Conservation (phyloP, 2,329 filamentous ascomycete genomes). For the Byssochlamys sp. region DNA sequence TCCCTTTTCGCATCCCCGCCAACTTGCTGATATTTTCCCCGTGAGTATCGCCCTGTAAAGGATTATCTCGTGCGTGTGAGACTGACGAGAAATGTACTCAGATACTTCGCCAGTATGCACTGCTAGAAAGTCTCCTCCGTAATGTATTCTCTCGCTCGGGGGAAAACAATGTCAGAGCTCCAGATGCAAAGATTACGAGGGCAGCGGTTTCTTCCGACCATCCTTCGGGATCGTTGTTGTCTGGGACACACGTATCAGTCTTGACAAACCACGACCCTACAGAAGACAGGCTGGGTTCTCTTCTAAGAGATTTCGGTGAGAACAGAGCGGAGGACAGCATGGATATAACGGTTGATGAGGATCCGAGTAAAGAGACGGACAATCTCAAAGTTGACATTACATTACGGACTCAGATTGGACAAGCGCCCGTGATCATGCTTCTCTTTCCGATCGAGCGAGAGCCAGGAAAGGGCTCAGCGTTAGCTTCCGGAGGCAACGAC, state of each 20-base stretch:
- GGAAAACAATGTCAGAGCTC: constrained; percentile 8
- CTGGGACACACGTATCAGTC: constrained; percentile 9
- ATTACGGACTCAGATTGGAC: constrained; percentile 29
- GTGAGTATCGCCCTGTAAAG: constrained; percentile 15
- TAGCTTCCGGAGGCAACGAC: constrained; percentile 3
- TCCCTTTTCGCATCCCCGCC: constrained; percentile 37
- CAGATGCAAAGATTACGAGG: constrained; percentile 4
- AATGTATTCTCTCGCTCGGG: constrained; percentile 21
- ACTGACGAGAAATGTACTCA: constrained; percentile 8
- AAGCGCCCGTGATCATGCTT: constrained; percentile 29
- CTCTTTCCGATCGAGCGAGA: constrained; percentile 21
- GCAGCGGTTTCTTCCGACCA: constrained; percentile 1
- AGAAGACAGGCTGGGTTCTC: constrained; percentile 46
- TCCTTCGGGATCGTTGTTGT: constrained; percentile 1
- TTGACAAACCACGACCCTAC: constrained; percentile 35
- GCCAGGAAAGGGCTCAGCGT: constrained; percentile 5
- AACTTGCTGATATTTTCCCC: constrained; percentile 35
- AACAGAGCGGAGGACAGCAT: not conserved
- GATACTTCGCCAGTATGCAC: constrained; percentile 37
- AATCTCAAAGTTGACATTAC: constrained; percentile 31
- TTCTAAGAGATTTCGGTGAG: constrained; percentile 29
- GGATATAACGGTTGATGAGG: not conserved
- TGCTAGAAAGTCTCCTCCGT: constrained; percentile 31
- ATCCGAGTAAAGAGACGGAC: constrained; percentile 5
- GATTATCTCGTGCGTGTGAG: not conserved